Conservation (phyloP, 73 alveolate genomes). For the Symbiodinium natans region DNA sequence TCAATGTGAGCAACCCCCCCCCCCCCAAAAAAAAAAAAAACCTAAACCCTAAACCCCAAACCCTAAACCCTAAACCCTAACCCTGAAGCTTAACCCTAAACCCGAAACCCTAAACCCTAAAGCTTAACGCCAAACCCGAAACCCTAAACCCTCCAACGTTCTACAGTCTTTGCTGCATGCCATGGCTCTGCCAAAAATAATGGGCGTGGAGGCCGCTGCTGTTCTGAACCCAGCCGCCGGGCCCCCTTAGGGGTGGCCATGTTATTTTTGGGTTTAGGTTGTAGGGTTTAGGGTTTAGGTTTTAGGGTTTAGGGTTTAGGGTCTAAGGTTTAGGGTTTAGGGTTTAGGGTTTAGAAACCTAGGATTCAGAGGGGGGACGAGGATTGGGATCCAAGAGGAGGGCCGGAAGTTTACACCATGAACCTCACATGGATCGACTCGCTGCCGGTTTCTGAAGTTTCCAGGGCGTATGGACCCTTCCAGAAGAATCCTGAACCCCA, state of each 20-base stretch:
- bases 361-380: too few relatives aligned
- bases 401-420: too few relatives aligned
- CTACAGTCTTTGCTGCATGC: neutral
- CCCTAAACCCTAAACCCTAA: too few relatives aligned
- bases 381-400: too few relatives aligned
- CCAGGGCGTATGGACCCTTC: too few relatives aligned
- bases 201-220: constrained; percentile 75
- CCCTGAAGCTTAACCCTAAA: neutral
- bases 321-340: neutral
- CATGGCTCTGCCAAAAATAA: constrained; percentile 51
- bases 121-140: neutral
- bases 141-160: neutral
- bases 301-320: neutral
- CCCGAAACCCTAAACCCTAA: neutral
- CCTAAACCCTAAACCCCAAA: too few relatives aligned
- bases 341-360: neutral
- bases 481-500: too few relatives aligned
- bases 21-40: too few relatives aligned
- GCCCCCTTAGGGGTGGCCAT: neutral
- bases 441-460: too few relatives aligned
- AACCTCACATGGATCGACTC: too few relatives aligned
- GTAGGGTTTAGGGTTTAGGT: neutral
- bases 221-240: neutral
- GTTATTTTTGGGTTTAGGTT: neutral
- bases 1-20: too few relatives aligned